Percentiles rank a stretch among this genome's conserved stretches.
These are phyloP conservation scores for Nothophytophthora sp. DNA, from an alignment of 352 stramenopile genomes.

Conservation along the genomic window DNA sequence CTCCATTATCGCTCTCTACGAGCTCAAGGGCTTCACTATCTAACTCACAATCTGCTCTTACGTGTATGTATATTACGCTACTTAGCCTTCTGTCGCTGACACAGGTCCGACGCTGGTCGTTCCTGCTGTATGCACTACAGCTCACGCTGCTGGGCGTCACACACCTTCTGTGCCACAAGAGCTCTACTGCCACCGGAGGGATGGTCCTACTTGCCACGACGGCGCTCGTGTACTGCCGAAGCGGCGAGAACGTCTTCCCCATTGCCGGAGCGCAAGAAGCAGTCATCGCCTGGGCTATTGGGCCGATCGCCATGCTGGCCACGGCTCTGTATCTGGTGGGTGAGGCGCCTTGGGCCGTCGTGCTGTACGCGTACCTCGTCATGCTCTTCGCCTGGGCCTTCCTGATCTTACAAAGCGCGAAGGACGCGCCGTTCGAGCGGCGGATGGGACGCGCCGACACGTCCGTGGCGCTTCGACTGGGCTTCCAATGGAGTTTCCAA, in stretches of 20 bases:
- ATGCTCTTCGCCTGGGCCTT: slow-evolving; percentile 62
- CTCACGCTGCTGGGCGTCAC: slow-evolving; percentile 33
- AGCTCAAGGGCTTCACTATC: too few relatives aligned
- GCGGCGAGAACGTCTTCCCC: slow-evolving; percentile 27
- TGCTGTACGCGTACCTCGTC: slow-evolving; percentile 61
- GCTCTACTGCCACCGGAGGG: slow-evolving; percentile 20
- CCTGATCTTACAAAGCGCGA: slow-evolving; percentile 66
- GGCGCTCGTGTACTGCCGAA: slow-evolving; percentile 59
- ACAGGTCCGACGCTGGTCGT: slow-evolving; percentile 73
- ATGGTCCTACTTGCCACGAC: slow-evolving; percentile 36
- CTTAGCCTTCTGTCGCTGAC: slow-evolving; percentile 75
- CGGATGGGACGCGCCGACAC: slow-evolving; percentile 43
- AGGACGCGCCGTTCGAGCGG: slow-evolving; percentile 68
- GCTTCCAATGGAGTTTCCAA: slow-evolving; percentile 66
- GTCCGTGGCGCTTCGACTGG: slow-evolving; percentile 58
- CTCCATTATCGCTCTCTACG: too few relatives aligned
- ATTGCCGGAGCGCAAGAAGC: slow-evolving; percentile 57
- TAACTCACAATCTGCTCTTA: slow-evolving; percentile 9
- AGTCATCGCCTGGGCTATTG: slow-evolving; percentile 42
- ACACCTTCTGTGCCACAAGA: slow-evolving; percentile 48
- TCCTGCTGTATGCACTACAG: slow-evolving; percentile 50
- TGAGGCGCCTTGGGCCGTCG: slow-evolving; percentile 37
- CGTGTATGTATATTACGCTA: too few relatives aligned
- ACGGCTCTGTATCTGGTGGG: slow-evolving; percentile 56
- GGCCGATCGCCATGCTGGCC: slow-evolving; percentile 57